Evolutionary conservation across 345 rosid genomes (phyloP), one percentile per base, ranked within the genome.

Genomic region (Aegle marmelos): DNA sequence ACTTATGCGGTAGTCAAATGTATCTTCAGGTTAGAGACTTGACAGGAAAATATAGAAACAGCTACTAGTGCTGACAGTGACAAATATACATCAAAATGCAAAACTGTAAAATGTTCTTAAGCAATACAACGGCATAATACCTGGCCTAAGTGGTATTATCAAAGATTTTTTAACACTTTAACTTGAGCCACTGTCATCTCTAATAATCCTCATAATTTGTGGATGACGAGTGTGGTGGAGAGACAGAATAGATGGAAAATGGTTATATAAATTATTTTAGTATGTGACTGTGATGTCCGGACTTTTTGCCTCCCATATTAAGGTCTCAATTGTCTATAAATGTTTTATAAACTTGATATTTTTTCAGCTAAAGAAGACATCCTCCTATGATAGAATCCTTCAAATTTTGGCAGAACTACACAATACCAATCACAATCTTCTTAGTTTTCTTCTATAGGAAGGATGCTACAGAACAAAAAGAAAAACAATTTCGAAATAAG

Each of bases 61-160:
- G 22, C 36, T 19, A 19, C 21, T 45, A 45, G 50, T 45, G 50
- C 50, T 45, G 50, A 45, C 5, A 3, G 16, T 13, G 50, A 17
- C 50, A 45, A 45, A 45, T 45, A 45, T 45, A 45, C 13, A 9
- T 39, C 28, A 39, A 68, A 39, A 68, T 24, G 31, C 1, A 39
- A 37, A n/a, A 7, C 9, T 3, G 50, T 45, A 45, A 37, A 30
- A 31, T 39, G 54, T n/a, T 16, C 31, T 39, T 68, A 24, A 41
- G 25, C 72, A 68, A 41, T 48, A 25, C 45, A 66, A 33, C 5
- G 9, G 72, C 37, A 62, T 50, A 56, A 58, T 71, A 85, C 83
- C 87, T 87, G 83, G 2, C 82, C 88, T 8, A 83, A 75, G 72
- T 50, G 56, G 83, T 83, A 45, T 87, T 75, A 70, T 87, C 86